phyloP scores from a whole-genome alignment of 2,329 filamentous ascomycete species.

The Penicillium decumbens region DNA sequence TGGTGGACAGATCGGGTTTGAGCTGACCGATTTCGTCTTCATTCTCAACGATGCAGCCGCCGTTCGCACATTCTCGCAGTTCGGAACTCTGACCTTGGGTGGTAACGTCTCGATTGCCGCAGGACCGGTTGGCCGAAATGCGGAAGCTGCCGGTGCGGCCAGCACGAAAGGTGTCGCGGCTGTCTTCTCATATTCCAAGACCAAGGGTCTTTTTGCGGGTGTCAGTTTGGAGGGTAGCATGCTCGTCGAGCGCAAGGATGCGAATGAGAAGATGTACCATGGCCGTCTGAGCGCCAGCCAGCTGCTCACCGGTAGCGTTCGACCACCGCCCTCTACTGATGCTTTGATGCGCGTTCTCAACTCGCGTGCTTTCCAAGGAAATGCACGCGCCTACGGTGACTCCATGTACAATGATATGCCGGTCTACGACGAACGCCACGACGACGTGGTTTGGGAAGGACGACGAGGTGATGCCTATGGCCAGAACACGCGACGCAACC shows the following conservation, averaged over 20 bases:
- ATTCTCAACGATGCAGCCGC: slow-evolving; percentile 89
- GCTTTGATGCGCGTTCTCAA: slow-evolving; percentile 81
- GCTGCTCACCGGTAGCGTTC: slow-evolving; percentile 72
- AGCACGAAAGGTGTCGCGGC: slow-evolving; percentile 84
- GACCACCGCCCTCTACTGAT: slow-evolving; percentile 73
- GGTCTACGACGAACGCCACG: slow-evolving; percentile 76
- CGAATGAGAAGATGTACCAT: slow-evolving; percentile 94
- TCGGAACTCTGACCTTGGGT: slow-evolving; percentile 83
- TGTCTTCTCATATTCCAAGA: slow-evolving; percentile 96
- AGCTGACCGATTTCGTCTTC: slow-evolving; percentile 73
- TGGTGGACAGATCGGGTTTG: slow-evolving; percentile 50
- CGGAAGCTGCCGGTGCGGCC: slow-evolving; percentile 90
- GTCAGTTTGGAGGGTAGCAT: slow-evolving; percentile 90
- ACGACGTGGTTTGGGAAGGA: slow-evolving; percentile 80
- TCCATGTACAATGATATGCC: slow-evolving; percentile 90
- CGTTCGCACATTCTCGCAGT: slow-evolving; percentile 90
- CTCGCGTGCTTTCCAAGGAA: slow-evolving; percentile 75
- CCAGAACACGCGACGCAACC: slow-evolving; percentile 56
- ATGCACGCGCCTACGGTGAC: slow-evolving; percentile 51
- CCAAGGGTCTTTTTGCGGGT: slow-evolving; percentile 92
- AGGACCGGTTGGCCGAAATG: slow-evolving; percentile 88
- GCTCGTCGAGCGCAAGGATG: slow-evolving; percentile 90
- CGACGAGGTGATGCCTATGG: slow-evolving; percentile 65
- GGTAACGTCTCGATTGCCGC: slow-evolving; percentile 96
- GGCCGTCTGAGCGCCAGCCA: slow-evolving; percentile 74